Evolutionary conservation across 1,284 basidiomycete genomes (phyloP).

Genomic region (Sanguinoderma infundibulare): DNA sequence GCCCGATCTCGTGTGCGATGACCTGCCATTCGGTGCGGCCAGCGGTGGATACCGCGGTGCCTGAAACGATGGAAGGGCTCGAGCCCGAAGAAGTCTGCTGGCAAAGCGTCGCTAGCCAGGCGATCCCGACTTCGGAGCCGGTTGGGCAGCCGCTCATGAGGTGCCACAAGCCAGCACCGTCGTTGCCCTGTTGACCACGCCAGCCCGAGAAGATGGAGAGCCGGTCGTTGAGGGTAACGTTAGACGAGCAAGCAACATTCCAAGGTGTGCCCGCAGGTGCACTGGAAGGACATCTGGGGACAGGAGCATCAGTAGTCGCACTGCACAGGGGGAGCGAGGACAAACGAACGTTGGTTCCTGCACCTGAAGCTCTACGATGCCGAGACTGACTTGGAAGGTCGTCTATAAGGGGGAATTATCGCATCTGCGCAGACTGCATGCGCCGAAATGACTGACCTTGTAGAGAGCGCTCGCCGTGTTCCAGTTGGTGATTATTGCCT

Average conservation of each 20-base stretch:
- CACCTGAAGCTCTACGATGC: conserved; percentile 82
- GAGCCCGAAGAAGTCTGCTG: conserved; percentile 55
- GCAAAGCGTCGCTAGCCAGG: conserved; percentile 86
- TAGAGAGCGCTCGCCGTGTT: conserved; percentile 82
- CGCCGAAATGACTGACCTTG: conserved; percentile 48
- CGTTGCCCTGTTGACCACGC: conserved; percentile 75
- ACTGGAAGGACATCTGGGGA: conserved; percentile 56
- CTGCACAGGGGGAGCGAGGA: not conserved
- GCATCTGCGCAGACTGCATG: not conserved
- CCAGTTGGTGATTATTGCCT: conserved; percentile 79
- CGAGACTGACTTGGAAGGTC: conserved; percentile 87
- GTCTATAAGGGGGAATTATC: conserved; percentile 35
- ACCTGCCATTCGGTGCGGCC: conserved; percentile 81
- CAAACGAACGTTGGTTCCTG: conserved; percentile 51
- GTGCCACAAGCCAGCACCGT: conserved; percentile 87
- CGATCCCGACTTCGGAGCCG: conserved; percentile 87
- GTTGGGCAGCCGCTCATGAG: conserved; percentile 88
- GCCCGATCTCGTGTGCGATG: conserved; percentile 88
- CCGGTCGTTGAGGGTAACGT: conserved; percentile 66
- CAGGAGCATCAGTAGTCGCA: not conserved
- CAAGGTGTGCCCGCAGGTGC: conserved; percentile 53
- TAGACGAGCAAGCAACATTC: conserved; percentile 58
- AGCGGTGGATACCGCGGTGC: conserved; percentile 85
- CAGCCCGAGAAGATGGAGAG: conserved; percentile 85
- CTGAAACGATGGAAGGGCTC: conserved; percentile 65